Evolutionary conservation across 306 rosid genomes (phyloP).

Genomic region (Begonia masoniana): DNA sequence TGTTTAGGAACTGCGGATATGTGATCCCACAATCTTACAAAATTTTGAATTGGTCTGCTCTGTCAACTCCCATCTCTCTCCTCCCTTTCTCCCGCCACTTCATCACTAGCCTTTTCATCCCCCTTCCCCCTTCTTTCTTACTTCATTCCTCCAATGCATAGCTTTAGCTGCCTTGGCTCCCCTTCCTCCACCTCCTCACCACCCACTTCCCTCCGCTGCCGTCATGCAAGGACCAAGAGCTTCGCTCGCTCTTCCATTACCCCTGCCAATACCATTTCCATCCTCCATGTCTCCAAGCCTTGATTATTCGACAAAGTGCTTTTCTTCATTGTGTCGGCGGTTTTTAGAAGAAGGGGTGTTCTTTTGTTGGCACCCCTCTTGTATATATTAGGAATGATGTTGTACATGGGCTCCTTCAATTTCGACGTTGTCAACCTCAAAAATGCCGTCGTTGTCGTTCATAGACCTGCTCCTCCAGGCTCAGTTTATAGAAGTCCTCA

Average conservation of each 20-base stretch:
- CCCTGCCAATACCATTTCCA: slow-evolving; percentile 1
- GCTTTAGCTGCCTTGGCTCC: slow-evolving; percentile 52
- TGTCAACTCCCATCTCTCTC: too few relatives aligned
- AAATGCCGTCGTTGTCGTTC: slow-evolving; percentile 45
- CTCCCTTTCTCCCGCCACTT: too few relatives aligned
- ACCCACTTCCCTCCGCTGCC: slow-evolving; percentile 61
- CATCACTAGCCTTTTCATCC: too few relatives aligned
- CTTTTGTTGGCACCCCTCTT: slow-evolving; percentile 75
- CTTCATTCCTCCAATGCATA: slow-evolving; percentile 36
- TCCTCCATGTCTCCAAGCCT: slow-evolving; percentile 25
- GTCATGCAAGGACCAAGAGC: slow-evolving; percentile 49
- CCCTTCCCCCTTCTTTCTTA: too few relatives aligned
- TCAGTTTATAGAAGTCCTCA: slow-evolving; percentile 78
- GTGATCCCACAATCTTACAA: too few relatives aligned
- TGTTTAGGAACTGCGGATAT: too few relatives aligned
- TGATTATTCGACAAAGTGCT: slow-evolving; percentile 39
- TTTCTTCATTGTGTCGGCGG: slow-evolving; percentile 44
- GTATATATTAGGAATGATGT: slow-evolving; percentile 75
- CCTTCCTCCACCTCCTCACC: slow-evolving; percentile 36
- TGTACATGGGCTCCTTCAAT: slow-evolving; percentile 79
- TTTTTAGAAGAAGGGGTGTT: slow-evolving; percentile 60
- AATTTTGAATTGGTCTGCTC: too few relatives aligned
- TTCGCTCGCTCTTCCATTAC: slow-evolving; percentile 6
- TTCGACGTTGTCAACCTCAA: slow-evolving; percentile 56
- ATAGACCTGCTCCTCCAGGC: slow-evolving; percentile 52